Conservation (phyloP, 768 basidiomycete species). For the Boletus rubroflammeus region DNA sequence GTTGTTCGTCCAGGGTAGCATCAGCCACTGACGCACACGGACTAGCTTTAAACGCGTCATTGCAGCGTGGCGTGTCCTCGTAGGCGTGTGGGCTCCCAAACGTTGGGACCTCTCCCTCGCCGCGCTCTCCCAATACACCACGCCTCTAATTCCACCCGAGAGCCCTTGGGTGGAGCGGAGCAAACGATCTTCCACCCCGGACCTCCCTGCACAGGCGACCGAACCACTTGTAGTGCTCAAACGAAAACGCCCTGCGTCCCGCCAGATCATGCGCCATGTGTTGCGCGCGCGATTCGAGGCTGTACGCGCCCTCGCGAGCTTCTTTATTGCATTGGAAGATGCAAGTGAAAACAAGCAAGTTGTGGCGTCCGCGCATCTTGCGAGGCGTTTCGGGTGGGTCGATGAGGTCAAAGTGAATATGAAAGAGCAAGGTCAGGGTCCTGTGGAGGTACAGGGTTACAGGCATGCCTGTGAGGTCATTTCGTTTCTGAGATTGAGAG, state of each 20-base stretch:
- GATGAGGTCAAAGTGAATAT: slow-evolving; percentile 29
- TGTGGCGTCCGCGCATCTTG: slow-evolving; percentile 49
- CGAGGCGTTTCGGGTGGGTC: slow-evolving; percentile 38
- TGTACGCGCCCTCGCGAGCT: slow-evolving; percentile 65
- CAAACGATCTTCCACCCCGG: slow-evolving; percentile 31
- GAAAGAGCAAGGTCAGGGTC: slow-evolving; percentile 26
- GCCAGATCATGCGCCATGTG: slow-evolving; percentile 85
- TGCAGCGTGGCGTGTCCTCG: slow-evolving; percentile 94
- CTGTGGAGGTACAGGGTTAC: slow-evolving; percentile 43
- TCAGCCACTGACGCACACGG: slow-evolving; percentile 18
- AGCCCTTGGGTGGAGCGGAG: slow-evolving; percentile 68
- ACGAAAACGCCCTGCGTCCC: slow-evolving; percentile 60
- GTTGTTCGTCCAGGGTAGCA: slow-evolving; percentile 7
- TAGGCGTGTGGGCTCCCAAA: slow-evolving; percentile 91
- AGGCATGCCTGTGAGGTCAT: slow-evolving; percentile 71
- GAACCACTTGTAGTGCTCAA: slow-evolving; percentile 39
- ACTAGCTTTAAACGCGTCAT: slow-evolving; percentile 78
- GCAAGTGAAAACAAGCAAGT: slow-evolving; percentile 44
- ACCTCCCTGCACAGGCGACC: slow-evolving; percentile 20
- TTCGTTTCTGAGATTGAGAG: slow-evolving; percentile 60
- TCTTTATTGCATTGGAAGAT: slow-evolving; percentile 63
- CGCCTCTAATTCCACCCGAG: slow-evolving; percentile 59
- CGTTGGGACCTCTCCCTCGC: slow-evolving; percentile 74
- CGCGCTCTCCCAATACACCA: slow-evolving; percentile 72
- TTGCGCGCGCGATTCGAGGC: slow-evolving; percentile 84